Evolutionary conservation across 208 protist species (phyloP).

Genomic region (Leishmania turanica): DNA sequence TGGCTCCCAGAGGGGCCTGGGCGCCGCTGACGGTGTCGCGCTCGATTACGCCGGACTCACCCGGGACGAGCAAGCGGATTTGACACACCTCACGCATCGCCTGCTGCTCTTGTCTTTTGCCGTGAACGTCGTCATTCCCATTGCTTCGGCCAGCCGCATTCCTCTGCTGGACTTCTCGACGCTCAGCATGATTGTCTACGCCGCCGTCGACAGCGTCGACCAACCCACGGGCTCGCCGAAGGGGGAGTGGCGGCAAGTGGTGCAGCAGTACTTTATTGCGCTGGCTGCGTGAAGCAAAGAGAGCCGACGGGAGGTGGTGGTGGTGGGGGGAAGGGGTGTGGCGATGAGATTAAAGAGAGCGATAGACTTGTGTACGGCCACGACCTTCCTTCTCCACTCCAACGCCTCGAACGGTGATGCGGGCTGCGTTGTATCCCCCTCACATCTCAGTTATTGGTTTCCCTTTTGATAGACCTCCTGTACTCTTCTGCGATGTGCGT

Average conservation of each 20-base stretch:
- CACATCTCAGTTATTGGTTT: neutral
- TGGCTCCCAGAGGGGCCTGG: neutral
- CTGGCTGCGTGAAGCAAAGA: slow-evolving; percentile 16
- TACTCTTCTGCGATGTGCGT: neutral
- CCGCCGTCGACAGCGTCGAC: slow-evolving; percentile 32
- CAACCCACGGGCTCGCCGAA: slow-evolving; percentile 16
- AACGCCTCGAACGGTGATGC: neutral
- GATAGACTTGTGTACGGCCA: too few relatives aligned
- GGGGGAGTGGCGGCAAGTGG: slow-evolving; percentile 48
- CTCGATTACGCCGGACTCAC: slow-evolving; percentile 5
- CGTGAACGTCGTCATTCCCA: slow-evolving; percentile 66
- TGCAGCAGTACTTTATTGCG: slow-evolving; percentile 52
- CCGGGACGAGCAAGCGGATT: neutral
- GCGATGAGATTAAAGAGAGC: neutral
- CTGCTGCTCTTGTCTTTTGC: slow-evolving; percentile 51
- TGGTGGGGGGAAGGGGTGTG: neutral
- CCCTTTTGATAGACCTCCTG: neutral
- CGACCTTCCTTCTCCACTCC: neutral
- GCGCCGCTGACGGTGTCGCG: neutral
- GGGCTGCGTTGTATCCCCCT: neutral
- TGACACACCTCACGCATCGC: slow-evolving; percentile 17
- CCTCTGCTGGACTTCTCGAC: slow-evolving; percentile 62
- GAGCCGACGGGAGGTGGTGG: neutral
- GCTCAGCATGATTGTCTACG: slow-evolving; percentile 61
- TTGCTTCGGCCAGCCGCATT: slow-evolving; percentile 47